phyloP scores from a whole-genome alignment of 2,329 filamentous ascomycete species.

The Pseudonectria buxi region DNA sequence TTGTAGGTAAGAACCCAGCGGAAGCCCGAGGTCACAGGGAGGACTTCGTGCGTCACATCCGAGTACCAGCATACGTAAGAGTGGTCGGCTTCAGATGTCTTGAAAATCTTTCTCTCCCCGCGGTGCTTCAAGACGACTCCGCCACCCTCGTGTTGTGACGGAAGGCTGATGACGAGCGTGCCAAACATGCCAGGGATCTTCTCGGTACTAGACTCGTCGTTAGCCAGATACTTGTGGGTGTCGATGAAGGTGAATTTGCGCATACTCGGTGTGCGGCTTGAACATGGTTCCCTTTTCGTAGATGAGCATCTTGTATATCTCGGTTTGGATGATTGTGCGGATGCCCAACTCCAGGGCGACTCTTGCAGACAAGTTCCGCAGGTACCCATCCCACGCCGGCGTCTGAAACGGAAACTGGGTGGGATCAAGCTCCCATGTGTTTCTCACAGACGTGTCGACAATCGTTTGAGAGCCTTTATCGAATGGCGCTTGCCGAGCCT shows the following conservation, averaged over 20 bases:
- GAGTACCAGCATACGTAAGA: slow-evolving; percentile 37
- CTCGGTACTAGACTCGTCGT: slow-evolving; percentile 28
- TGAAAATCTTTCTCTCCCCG: slow-evolving; percentile 24
- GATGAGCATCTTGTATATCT: slow-evolving; percentile 41
- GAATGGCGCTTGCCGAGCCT: slow-evolving; percentile 27
- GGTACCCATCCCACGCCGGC: slow-evolving; percentile 24
- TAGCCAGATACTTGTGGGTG: neutral
- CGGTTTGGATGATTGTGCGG: slow-evolving; percentile 21
- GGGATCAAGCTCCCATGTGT: slow-evolving; percentile 37
- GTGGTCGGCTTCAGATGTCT: slow-evolving; percentile 19
- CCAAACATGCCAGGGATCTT: slow-evolving; percentile 43
- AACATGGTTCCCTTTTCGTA: slow-evolving; percentile 45
- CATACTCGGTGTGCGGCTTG: slow-evolving; percentile 37
- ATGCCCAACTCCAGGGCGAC: slow-evolving; percentile 28
- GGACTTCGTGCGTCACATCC: slow-evolving; percentile 46
- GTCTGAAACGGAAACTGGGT: slow-evolving; percentile 31
- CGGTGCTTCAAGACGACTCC: slow-evolving; percentile 35
- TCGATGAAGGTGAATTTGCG: neutral
- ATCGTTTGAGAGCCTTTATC: slow-evolving; percentile 33
- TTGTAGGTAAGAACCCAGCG: slow-evolving; percentile 49
- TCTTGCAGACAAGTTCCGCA: slow-evolving; percentile 17
- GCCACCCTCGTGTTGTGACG: slow-evolving; percentile 41
- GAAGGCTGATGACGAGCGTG: slow-evolving; percentile 42
- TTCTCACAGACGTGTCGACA: slow-evolving; percentile 33
- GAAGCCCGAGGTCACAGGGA: slow-evolving; percentile 39